Evolutionary conservation across 2,329 filamentous ascomycete species (phyloP), one percentile per base, ranked within the genome.

Genomic region (Ophiostoma montium): DNA sequence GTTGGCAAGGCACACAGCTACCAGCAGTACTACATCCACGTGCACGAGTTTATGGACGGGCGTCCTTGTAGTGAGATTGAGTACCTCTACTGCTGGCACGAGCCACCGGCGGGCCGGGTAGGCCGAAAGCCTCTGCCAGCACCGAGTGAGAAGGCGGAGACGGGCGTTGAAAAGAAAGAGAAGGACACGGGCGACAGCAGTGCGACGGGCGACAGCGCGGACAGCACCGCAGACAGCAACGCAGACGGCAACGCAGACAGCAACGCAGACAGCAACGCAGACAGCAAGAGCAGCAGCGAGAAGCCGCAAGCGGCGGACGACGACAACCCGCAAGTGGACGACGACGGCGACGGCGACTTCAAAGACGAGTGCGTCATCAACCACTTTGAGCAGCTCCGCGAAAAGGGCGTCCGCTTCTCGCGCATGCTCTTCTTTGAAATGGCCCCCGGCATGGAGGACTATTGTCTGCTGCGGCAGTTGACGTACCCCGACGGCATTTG

Each of bases 291-390:
- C 27, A 8, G 23, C 2, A 31, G 16, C n/a, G 12, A 10, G 13
- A 35, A 12, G 3, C 23, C 9, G 10, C 11, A 18, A 21, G 19
- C 23, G 19, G 19, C 7, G 12, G 19, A n/a, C 38, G 19, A 27
- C 6, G 19, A 8, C 12, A 21, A 3, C 36, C 35, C 35, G 35
- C n/a, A 31, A 2, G 39, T 10, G 16, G n/a, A 42, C 2, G 42
- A 31, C 1, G 46, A 32, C 19, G 39, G 30, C 13, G 33, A 42
- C 13, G 45, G 27, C 15, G 47, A 45, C 35, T 50, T 46, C 10
- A 31, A 64, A 59, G 53, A 53, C 18, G 54, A 49, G 2, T 44
- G 18, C 4, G 51, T 52, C 12, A 52, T 55, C 31, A 52, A 51
- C 47, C 43, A 51, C n/a, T 38, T 55, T n/a, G 15, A 36, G 5